Evolutionary conservation across 805 yeast species (phyloP).

Genomic region (Yamadazyma paraphyllophila): DNA sequence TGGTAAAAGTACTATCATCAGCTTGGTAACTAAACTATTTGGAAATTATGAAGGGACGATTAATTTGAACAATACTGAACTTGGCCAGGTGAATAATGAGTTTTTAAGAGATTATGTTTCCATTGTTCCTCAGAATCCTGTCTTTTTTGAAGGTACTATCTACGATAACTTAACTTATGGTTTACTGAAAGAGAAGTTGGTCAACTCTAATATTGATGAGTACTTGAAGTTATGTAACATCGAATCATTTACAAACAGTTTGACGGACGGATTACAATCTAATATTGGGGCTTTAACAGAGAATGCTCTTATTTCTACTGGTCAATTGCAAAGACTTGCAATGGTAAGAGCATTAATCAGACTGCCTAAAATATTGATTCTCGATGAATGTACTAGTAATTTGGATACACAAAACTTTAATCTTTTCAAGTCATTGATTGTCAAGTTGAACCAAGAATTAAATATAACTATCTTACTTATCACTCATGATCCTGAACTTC

Average conservation of each 20-base stretch:
- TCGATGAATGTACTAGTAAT: constrained; percentile 92
- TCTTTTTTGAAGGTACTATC: constrained; percentile 71
- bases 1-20: constrained; percentile 81
- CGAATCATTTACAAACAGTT: constrained; percentile 48
- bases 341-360: constrained; percentile 79
- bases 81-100: constrained; percentile 43
- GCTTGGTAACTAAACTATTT: constrained; percentile 56
- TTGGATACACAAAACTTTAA: constrained; percentile 64
- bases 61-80: constrained; percentile 40
- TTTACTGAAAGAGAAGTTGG: constrained; percentile 19
- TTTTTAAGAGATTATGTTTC: constrained; percentile 55
- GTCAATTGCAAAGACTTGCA: constrained; percentile 84
- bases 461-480: constrained; percentile 53
- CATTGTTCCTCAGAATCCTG: constrained; percentile 74
- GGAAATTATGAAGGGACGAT: constrained; percentile 38
- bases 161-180: constrained; percentile 72
- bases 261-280: constrained; percentile 62
- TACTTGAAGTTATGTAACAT: constrained; percentile 50
- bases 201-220: constrained; percentile 31
- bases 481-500: constrained; percentile 72
- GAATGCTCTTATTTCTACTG: constrained; percentile 67
- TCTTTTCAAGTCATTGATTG: constrained; percentile 51
- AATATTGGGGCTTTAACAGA: constrained; percentile 41
- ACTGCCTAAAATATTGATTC: constrained; percentile 59
- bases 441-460: constrained; percentile 42